These are phyloP conservation scores for Phallus indusiatus DNA, from an alignment of 768 basidiomycete species.

Conservation along the genomic window DNA sequence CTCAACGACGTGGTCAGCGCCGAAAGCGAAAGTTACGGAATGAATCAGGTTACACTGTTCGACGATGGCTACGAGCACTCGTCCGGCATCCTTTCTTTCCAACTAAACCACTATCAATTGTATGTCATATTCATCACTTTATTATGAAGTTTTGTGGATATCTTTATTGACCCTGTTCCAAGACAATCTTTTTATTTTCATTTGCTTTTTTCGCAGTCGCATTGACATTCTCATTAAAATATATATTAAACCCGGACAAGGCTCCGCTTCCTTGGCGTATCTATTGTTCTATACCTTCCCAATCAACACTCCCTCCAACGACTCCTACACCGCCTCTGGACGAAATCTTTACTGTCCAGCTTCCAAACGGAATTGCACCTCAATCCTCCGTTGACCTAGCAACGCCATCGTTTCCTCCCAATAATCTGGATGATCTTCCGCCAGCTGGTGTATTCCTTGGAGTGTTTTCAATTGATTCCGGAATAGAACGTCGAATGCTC, in stretches of 20 bases:
- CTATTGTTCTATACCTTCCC: slow-evolving; percentile 71
- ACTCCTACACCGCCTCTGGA: slow-evolving; percentile 28
- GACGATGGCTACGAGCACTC: slow-evolving; percentile 44
- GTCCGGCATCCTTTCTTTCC: slow-evolving; percentile 71
- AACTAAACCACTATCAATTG: slow-evolving; percentile 72
- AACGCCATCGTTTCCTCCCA: slow-evolving; percentile 56
- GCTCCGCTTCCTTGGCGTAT: slow-evolving; percentile 89
- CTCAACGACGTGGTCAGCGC: slow-evolving; percentile 23
- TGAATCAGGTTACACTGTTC: slow-evolving; percentile 34
- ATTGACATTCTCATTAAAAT: slow-evolving; percentile 80
- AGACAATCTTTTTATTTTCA: slow-evolving; percentile 66
- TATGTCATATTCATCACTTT: slow-evolving; percentile 27
- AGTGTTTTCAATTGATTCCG: slow-evolving; percentile 82
- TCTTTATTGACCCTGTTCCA: slow-evolving; percentile 1
- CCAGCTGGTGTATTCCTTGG: slow-evolving; percentile 85
- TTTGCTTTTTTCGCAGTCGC: slow-evolving; percentile 74
- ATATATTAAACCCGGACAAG: slow-evolving; percentile 94
- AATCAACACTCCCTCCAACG: slow-evolving; percentile 35
- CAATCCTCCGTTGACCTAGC: slow-evolving; percentile 10
- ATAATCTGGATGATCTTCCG: slow-evolving; percentile 59
- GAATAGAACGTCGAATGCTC: slow-evolving; percentile 76
- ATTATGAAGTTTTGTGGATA: not conserved
- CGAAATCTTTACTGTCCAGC: slow-evolving; percentile 23
- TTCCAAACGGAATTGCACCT: slow-evolving; percentile 25
- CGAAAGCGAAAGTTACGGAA: slow-evolving; percentile 39